Evolutionary conservation across 2,329 filamentous ascomycete genomes (phyloP), one percentile per base, ranked within the genome.

Genomic region (Neofusicoccum sp.): DNA sequence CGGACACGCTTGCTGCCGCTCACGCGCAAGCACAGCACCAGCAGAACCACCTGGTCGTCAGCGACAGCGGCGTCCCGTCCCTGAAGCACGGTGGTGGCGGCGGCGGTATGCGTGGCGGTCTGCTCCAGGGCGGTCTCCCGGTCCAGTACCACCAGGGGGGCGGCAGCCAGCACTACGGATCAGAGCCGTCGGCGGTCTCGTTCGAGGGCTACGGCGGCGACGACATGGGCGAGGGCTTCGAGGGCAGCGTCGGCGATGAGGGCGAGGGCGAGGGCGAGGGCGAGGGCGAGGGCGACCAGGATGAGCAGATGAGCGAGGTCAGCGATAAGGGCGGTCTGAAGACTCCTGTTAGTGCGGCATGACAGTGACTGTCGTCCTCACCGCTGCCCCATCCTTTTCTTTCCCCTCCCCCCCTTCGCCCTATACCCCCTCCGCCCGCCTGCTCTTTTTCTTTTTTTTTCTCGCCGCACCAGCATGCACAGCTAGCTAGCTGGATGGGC

Each of bases 321-420:
- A 60, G 34, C 28, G 57, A 51, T 6, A 30, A 28, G 34, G 57
- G 56, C 24, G 56, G 57, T 28, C 57, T 60, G 34, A 59, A 59
- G 26, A 60, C 57, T 9, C 57, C 57, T 6, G 47, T 60, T 11
- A 60, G 57, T 30, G 30, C 34, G 6, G 57, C 57, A 41, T 60
- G 57, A 60, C 26, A 34, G 34, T 9, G 12, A 30, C 16, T 12
- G 11, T 34, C 34, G 26, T 24, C 6, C 51, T 56, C 11, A 56
- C 34, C 34, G 28, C n/a, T n/a, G n/a, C n/a, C n/a, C n/a, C n/a
- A n/a, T n/a, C n/a, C n/a, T n/a, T n/a, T n/a, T n/a, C n/a, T n/a
- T n/a, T n/a, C n/a, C n/a, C n/a, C n/a, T n/a, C n/a, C n/a, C n/a
- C n/a, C n/a, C n/a, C n/a, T n/a, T n/a, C n/a, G n/a, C n/a, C n/a